Conservation (phyloP, 352 stramenopile genomes). For the Plasmopara halstedii region DNA sequence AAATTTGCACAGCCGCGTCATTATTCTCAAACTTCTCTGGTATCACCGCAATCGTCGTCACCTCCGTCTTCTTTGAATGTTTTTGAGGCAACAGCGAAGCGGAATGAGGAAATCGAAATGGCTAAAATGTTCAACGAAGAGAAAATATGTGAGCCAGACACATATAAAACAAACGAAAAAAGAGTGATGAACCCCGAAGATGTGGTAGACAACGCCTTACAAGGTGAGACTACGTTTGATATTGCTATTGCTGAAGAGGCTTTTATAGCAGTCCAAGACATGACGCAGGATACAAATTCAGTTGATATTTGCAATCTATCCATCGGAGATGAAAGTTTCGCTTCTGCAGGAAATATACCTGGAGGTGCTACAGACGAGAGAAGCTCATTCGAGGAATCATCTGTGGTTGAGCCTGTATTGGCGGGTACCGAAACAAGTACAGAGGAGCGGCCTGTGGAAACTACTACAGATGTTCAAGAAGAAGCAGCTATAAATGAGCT, state of each 20-base stretch:
- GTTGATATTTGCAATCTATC: neutral
- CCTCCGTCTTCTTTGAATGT: constrained; percentile 5
- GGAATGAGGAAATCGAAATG: constrained; percentile 8
- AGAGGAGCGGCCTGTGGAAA: constrained; percentile 2
- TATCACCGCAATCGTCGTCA: constrained; percentile 5
- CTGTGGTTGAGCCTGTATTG: neutral
- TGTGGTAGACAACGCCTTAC: neutral
- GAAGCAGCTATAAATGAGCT: neutral
- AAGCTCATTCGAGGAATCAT: neutral
- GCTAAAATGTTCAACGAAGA: neutral
- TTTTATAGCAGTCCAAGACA: neutral
- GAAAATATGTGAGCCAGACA: neutral
- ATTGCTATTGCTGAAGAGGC: neutral
- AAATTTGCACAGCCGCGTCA: constrained; percentile 10
- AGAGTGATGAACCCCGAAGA: neutral
- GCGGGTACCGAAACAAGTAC: neutral
- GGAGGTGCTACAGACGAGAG: neutral
- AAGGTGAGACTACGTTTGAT: neutral
- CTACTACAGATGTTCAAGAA: constrained; percentile 2
- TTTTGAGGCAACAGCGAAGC: constrained; percentile 9
- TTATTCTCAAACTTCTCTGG: constrained; percentile 8
- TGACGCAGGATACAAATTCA: neutral
- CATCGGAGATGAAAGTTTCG: neutral
- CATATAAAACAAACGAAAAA: neutral
- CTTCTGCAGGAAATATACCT: neutral